Conservation (phyloP, 495 filamentous ascomycete species). For the Copromyces sp. region DNA sequence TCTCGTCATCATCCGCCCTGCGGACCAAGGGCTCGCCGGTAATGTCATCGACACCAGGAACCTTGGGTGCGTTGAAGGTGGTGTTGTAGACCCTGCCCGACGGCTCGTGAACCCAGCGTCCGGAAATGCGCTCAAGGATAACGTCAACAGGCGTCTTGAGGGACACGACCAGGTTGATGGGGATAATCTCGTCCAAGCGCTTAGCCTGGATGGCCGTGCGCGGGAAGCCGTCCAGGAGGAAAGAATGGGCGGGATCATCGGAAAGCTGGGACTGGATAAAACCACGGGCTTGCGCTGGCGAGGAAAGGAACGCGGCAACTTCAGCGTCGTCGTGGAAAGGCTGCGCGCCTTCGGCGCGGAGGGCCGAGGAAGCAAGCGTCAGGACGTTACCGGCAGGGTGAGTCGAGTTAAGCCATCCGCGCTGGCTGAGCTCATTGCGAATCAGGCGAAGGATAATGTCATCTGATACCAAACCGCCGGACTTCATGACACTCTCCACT, state of each 20-base stretch:
- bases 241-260: constrained; percentile 69
- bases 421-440: constrained; percentile 68
- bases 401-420: constrained; percentile 61
- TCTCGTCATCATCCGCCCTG: constrained; percentile 73
- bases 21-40: constrained; percentile 83
- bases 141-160: constrained; percentile 58
- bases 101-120: constrained; percentile 87
- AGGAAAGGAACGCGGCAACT: constrained; percentile 29
- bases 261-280: constrained; percentile 35
- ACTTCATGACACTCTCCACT: constrained; percentile 78
- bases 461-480: constrained; percentile 77
- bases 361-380: constrained; percentile 27
- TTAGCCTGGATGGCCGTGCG: constrained; percentile 73
- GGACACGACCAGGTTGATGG: constrained; percentile 82
- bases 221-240: constrained; percentile 94
- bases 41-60: constrained; percentile 74
- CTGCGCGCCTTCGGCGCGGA: constrained; percentile 16
- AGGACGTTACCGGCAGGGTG: constrained; percentile 27
- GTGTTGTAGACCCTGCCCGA: constrained; percentile 92
- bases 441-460: constrained; percentile 87
- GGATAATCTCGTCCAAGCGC: constrained; percentile 66
- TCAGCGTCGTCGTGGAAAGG: constrained; percentile 21
- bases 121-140: constrained; percentile 79
- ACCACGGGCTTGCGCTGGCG: constrained; percentile 25
- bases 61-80: constrained; percentile 75